These are phyloP conservation scores for Emergomyces pasteurianus DNA, from an alignment of 2,329 filamentous ascomycete genomes.

Conservation along the genomic window DNA sequence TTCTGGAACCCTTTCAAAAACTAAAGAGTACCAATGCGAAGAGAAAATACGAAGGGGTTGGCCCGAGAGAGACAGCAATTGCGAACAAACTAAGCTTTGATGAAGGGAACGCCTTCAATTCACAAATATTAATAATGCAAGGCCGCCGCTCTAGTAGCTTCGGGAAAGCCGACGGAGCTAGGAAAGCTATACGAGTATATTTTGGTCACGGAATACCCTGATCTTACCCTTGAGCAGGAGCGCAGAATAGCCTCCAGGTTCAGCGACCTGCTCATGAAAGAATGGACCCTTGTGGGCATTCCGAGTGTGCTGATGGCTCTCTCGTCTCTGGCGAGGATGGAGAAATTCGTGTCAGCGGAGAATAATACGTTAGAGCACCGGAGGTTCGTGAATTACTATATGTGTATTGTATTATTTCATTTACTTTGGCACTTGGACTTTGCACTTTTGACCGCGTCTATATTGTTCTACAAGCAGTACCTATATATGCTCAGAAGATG, in stretches of 20 bases:
- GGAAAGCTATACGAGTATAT: constrained; percentile 19
- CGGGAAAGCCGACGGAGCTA: constrained; percentile 15
- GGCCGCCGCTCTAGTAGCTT: constrained; percentile 18
- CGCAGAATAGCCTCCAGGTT: constrained; percentile 13
- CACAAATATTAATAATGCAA: constrained; percentile 1
- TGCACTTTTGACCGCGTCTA: background rate
- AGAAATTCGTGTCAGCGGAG: constrained; percentile 12
- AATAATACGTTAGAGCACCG: constrained; percentile 9
- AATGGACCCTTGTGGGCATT: constrained; percentile 22
- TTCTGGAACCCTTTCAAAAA: constrained; percentile 15
- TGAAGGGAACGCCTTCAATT: background rate
- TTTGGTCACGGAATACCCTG: constrained; percentile 8
- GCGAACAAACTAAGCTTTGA: background rate
- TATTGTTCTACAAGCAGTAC: background rate
- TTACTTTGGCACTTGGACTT: background rate
- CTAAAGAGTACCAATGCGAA: too few species aligned
- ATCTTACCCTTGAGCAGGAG: constrained; percentile 9
- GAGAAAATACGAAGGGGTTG: background rate
- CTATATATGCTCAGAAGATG: background rate
- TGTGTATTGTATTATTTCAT: background rate
- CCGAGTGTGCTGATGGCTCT: constrained; percentile 20
- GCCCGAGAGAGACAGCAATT: background rate
- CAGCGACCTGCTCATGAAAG: constrained; percentile 22
- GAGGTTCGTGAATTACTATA: constrained; percentile 7
- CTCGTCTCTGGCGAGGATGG: constrained; percentile 18